Evolutionary conservation across 768 basidiomycete species (phyloP).

Genomic region (Dendrothele bispora): DNA sequence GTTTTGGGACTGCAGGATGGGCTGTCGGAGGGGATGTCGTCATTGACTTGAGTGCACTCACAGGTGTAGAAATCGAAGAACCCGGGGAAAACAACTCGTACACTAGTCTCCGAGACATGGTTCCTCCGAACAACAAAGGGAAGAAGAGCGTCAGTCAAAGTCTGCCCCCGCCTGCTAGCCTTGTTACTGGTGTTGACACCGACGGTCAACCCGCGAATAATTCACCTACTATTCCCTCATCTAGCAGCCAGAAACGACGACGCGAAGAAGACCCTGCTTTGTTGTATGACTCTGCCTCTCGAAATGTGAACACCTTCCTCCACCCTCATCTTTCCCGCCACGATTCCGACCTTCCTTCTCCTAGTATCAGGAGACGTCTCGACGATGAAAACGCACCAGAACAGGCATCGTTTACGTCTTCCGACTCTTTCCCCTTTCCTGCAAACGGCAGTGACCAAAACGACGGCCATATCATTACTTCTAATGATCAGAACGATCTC

Average conservation of each 20-base stretch:
- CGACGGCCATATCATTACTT: not conserved
- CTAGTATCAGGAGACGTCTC: conserved; percentile 34
- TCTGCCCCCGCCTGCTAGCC: conserved; percentile 11
- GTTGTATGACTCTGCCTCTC: conserved; percentile 58
- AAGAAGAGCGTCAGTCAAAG: conserved; percentile 40
- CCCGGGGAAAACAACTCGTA: conserved; percentile 55
- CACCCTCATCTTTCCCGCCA: conserved; percentile 31
- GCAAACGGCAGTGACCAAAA: not conserved
- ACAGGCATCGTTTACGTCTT: not conserved
- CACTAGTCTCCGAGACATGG: conserved; percentile 61
- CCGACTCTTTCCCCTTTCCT: not conserved
- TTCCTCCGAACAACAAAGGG: conserved; percentile 52
- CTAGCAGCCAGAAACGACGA: conserved; percentile 47
- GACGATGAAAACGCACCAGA: conserved; percentile 15
- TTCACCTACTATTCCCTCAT: conserved; percentile 2
- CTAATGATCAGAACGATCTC: not conserved
- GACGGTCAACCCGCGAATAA: too few species aligned
- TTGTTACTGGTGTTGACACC: too few species aligned
- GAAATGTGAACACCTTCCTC: conserved; percentile 50
- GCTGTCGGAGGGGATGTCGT: conserved; percentile 85
- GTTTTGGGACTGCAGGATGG: conserved; percentile 91
- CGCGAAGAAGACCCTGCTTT: conserved; percentile 55
- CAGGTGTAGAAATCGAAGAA: conserved; percentile 65
- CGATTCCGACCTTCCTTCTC: conserved; percentile 27
- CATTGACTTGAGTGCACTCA: conserved; percentile 72